Evolutionary conservation across 2,329 filamentous ascomycete genomes (phyloP).

Genomic region (Colletotrichum cereale): DNA sequence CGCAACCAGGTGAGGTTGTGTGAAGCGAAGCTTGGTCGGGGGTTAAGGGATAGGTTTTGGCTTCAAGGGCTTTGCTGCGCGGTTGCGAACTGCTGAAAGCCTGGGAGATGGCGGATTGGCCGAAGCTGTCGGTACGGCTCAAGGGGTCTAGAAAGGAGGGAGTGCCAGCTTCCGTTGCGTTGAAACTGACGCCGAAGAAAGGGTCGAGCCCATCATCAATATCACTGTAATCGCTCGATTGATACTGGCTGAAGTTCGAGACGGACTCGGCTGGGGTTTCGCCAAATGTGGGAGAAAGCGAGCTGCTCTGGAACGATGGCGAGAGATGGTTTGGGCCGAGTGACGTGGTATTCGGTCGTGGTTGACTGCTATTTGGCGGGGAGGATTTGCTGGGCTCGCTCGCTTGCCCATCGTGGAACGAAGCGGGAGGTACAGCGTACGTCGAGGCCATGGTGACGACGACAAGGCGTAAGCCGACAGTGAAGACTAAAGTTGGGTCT

Average conservation of each 20-base stretch:
- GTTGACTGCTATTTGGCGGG: constrained; percentile 43
- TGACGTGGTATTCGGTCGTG: constrained; percentile 48
- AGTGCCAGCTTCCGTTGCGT: constrained; percentile 54
- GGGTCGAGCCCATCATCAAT: constrained; percentile 59
- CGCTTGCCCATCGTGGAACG: constrained; percentile 53
- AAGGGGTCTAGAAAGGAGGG: constrained; percentile 59
- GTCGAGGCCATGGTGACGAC: constrained; percentile 58
- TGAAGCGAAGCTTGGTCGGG: constrained; percentile 64
- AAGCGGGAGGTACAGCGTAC: constrained; percentile 56
- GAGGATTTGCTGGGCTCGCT: constrained; percentile 50
- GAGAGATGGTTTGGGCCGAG: constrained; percentile 56
- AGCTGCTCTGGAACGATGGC: constrained; percentile 55
- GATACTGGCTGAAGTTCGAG: constrained; percentile 61
- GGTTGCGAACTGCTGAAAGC: constrained; percentile 20
- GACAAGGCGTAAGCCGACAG: constrained; percentile 10
- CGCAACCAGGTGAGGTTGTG: constrained; percentile 56
- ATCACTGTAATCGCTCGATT: constrained; percentile 63
- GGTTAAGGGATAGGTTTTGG: constrained; percentile 59
- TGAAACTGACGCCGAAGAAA: constrained; percentile 65
- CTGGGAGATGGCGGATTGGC: constrained; percentile 29
- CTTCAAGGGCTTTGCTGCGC: constrained; percentile 42
- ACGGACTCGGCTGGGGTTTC: constrained; percentile 62
- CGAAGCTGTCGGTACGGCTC: constrained; percentile 39
- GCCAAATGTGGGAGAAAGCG: constrained; percentile 54
- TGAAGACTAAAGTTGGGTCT: background rate